Base-by-base conservation (phyloP, 2,329 filamentous ascomycete genomes). In the Neonectria faginata region DNA sequence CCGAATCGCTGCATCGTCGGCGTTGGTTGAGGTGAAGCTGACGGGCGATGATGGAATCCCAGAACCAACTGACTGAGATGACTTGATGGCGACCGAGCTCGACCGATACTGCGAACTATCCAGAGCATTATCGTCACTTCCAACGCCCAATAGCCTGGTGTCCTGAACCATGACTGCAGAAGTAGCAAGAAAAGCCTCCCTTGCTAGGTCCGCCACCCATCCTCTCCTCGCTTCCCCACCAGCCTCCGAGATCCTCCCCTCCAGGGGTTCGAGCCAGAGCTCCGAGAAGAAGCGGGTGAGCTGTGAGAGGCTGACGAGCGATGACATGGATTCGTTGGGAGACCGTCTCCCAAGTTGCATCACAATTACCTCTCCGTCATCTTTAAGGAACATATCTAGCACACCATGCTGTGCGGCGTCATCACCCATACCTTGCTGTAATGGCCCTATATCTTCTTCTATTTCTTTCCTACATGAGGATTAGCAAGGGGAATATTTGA, bases 91-190 rank as follows among this genome's bases (percentile, higher is more conserved):
- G 25, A 69, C 29, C 10, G 67, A 70, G 54, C 61, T 58, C 14
- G 66, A 45, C 12, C 60, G 60, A 56, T 60, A 48, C n/a, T 61
- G 58, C 33, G 70, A 66, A 25, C 36, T 57, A 31, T 60, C 42
- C 5, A 66, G 57, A 5, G 55, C 60, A 1, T 54, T 48, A 3
- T 68, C 67, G 0, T 65, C 57, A 16, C 42, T 65, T n/a, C 57
- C 51, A 2, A 69, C 54, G 2, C 77, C 75, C 6, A 79, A 67
- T 14, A 80, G 62, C 11, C 72, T 72, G 10, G 70, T 66, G 29
- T 78, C 74, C 48, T 80, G 79, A 10, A 80, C 71, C 70, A 78
- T 68, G 25, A 79, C 73, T 16, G 77, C 79, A 39, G 76, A 75
- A 18, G 74, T 77, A 3, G 78, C 74, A 8, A 80, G 64, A 57